Evolutionary conservation across 208 protist genomes (phyloP).

Genomic region (Porcisia hertigi): DNA sequence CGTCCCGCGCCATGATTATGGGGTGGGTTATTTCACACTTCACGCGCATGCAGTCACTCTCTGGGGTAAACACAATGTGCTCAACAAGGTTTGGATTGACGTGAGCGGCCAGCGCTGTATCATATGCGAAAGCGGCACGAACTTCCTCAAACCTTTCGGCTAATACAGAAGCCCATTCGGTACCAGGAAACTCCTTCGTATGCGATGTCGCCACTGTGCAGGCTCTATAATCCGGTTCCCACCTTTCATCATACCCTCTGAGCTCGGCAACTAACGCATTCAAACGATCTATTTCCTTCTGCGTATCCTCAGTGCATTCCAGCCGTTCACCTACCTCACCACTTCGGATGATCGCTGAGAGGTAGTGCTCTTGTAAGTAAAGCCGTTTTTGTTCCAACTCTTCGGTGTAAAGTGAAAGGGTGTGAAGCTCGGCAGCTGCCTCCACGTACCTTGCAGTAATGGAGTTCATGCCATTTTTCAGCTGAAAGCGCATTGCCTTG

Average conservation of each 20-base stretch:
- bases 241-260: conserved; percentile 40
- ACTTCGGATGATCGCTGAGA: conserved; percentile 28
- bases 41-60: conserved; percentile 17
- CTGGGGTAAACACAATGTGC: conserved; percentile 29
- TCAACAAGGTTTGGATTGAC: conserved; percentile 36
- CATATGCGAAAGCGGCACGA: conserved; percentile 33
- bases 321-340: background rate
- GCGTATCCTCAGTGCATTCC: conserved; percentile 2
- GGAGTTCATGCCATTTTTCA: conserved; percentile 32
- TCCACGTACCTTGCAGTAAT: conserved; percentile 28
- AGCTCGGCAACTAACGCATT: conserved; percentile 40
- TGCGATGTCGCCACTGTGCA: conserved; percentile 37
- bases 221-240: conserved; percentile 25
- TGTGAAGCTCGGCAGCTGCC: conserved; percentile 40
- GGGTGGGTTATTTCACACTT: conserved; percentile 49
- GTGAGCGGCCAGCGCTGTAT: conserved; percentile 42
- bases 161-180: conserved; percentile 37
- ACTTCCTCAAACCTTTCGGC: conserved; percentile 44
- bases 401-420: conserved; percentile 47
- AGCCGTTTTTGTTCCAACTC: conserved; percentile 61
- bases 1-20: conserved; percentile 16
- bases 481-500: conserved; percentile 35
- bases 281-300: conserved; percentile 27
- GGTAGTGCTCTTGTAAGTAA: conserved; percentile 51
- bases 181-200: conserved; percentile 31